A percentile compares a stretch with the other conserved stretches of the same genome.
phyloP scores from a whole-genome alignment of 2,329 filamentous ascomycete species.

The Whalleya microplaca region DNA sequence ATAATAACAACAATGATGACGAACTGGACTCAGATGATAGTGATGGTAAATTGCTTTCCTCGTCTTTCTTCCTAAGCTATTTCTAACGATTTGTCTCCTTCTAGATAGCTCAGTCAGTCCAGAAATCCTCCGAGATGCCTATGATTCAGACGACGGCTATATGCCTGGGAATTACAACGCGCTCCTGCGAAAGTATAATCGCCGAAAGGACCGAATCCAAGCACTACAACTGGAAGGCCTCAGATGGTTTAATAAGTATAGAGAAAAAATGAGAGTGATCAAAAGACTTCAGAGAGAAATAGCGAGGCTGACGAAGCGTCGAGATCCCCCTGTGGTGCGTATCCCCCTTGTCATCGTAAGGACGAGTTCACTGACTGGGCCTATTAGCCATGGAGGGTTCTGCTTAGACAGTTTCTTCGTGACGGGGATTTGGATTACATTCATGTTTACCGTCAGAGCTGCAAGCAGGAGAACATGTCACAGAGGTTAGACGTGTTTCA shows the following conservation, averaged over 20 bases:
- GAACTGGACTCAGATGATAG: not conserved
- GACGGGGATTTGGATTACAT: constrained; percentile 4
- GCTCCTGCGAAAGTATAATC: not conserved
- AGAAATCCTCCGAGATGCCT: not conserved
- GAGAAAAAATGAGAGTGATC: not conserved
- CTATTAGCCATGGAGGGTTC: constrained; percentile 16
- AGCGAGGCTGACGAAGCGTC: not conserved
- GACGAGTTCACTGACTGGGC: not conserved
- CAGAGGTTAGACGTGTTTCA: constrained; percentile 24
- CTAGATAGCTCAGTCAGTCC: not conserved
- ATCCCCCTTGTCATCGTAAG: not conserved
- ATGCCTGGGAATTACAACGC: not conserved
- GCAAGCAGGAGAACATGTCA: constrained; percentile 42
- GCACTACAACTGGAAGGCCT: not conserved
- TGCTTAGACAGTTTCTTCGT: constrained; percentile 6
- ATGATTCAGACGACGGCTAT: not conserved
- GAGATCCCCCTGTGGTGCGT: not conserved
- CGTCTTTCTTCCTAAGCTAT: not conserved
- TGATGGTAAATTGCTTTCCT: not conserved
- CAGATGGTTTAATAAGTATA: not conserved
- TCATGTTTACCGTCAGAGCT: constrained; percentile 31
- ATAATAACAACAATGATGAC: not conserved
- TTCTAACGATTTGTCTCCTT: not conserved
- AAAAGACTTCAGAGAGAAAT: not conserved
- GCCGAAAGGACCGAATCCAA: not conserved